Conservation (phyloP, 2,329 filamentous ascomycete species). For the Dactylellina haptotyla region DNA sequence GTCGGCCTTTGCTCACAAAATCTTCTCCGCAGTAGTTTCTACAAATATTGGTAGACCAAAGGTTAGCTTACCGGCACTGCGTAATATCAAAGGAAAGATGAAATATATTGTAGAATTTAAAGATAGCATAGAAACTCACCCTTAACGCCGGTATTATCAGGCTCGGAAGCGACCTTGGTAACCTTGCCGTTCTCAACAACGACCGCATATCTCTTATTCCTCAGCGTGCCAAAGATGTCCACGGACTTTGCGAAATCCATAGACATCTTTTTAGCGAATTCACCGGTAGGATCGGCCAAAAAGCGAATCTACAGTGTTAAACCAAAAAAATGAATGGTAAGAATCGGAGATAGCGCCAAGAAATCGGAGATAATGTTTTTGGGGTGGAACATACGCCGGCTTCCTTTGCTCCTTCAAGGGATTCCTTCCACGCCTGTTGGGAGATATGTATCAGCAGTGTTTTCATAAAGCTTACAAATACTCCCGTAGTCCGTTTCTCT, state of each 20-base stretch:
- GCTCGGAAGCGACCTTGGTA: conserved; percentile 56
- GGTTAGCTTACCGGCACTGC: not conserved
- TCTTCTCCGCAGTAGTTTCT: conserved; percentile 44
- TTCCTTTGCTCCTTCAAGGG: conserved; percentile 46
- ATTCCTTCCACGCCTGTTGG: conserved; percentile 55
- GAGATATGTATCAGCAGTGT: conserved; percentile 7
- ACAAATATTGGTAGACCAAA: not conserved
- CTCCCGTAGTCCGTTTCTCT: too few relatives aligned
- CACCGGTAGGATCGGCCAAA: conserved; percentile 56
- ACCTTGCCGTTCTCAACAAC: conserved; percentile 57
- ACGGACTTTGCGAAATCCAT: conserved; percentile 56
- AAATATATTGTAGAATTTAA: not conserved
- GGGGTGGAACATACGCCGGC: conserved; percentile 34
- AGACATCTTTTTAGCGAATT: conserved; percentile 56
- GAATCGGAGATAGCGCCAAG: not conserved
- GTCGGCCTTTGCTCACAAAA: conserved; percentile 6
- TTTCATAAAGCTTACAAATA: too few relatives aligned
- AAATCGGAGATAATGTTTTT: conserved; percentile 9
- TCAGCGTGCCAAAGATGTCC: conserved; percentile 56
- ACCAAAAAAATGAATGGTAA: not conserved
- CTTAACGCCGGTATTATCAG: conserved; percentile 58
- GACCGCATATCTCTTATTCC: conserved; percentile 57
- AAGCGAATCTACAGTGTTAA: conserved; percentile 53
- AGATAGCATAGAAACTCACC: conserved; percentile 46
- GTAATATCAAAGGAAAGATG: not conserved